Evolutionary conservation across 331 rosid genomes (phyloP).

Genomic region (Acacia pycnantha): DNA sequence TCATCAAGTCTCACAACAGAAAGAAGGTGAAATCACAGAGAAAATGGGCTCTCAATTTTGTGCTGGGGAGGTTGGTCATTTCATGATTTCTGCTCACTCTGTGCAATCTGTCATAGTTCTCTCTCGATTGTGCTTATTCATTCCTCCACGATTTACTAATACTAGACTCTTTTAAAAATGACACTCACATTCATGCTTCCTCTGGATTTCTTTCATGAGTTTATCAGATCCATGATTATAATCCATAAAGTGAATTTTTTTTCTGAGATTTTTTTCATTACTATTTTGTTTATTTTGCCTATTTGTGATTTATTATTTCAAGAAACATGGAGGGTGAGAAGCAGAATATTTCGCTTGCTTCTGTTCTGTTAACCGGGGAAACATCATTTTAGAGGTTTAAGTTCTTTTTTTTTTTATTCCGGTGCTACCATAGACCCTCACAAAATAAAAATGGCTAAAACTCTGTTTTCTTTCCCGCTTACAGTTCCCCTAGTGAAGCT

Average conservation of each 20-base stretch:
- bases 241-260: not conserved
- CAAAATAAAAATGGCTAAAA: not conserved
- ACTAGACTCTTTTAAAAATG: not conserved
- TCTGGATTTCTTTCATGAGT: conserved; percentile 11
- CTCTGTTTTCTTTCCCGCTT: not conserved
- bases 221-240: not conserved
- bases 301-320: not conserved
- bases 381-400: not conserved
- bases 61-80: conserved; percentile 54
- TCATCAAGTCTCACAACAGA: not conserved
- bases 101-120: not conserved
- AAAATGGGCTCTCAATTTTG: conserved; percentile 44
- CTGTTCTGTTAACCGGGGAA: not conserved
- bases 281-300: not conserved
- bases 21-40: conserved; percentile 39
- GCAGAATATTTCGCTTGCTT: not conserved
- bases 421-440: not conserved
- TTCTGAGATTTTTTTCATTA: not conserved
- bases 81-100: not conserved
- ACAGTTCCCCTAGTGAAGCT: not conserved
- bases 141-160: not conserved
- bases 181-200: not conserved
- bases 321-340: not conserved
- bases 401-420: not conserved
- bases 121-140: not conserved